Evolutionary conservation across 345 rosid species (phyloP).

Genomic region (Diplotaxis tenuifolia): DNA sequence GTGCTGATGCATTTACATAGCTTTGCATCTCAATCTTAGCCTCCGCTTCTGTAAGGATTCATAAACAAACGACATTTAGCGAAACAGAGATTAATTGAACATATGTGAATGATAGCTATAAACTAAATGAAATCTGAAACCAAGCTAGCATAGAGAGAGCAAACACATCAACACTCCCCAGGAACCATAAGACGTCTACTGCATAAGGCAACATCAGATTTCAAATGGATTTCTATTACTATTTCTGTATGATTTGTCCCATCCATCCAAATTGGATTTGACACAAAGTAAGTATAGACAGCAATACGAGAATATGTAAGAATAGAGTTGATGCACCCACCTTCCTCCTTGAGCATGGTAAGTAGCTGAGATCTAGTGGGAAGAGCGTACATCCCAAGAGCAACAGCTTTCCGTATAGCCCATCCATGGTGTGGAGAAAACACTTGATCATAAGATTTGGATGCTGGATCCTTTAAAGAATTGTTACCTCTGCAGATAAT

Average conservation of each 20-base stretch:
- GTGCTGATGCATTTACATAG: constrained; percentile 55
- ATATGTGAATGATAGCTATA: neutral
- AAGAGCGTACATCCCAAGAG: constrained; percentile 91
- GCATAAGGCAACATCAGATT: neutral
- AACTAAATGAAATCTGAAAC: constrained; percentile 1
- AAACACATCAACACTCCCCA: neutral
- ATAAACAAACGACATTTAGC: neutral
- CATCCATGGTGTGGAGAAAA: constrained; percentile 95
- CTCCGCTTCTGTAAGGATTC: constrained; percentile 51
- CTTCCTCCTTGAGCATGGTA: constrained; percentile 78
- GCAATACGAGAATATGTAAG: constrained; percentile 15
- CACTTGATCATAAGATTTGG: constrained; percentile 88
- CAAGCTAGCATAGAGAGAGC: neutral
- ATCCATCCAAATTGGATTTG: neutral
- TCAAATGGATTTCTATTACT: neutral
- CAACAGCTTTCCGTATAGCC: constrained; percentile 89
- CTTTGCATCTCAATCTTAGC: constrained; percentile 73
- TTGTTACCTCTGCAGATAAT: constrained; percentile 51
- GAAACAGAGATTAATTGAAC: neutral
- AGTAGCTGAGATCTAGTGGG: constrained; percentile 81
- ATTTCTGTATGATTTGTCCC: neutral
- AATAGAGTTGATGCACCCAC: constrained; percentile 46
- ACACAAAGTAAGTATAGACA: neutral
- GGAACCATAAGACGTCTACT: neutral
- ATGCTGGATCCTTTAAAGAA: constrained; percentile 80